Evolutionary conservation across 2,329 filamentous ascomycete species (phyloP), one percentile per base, ranked within the genome.

Genomic region (Drechslera avenae): DNA sequence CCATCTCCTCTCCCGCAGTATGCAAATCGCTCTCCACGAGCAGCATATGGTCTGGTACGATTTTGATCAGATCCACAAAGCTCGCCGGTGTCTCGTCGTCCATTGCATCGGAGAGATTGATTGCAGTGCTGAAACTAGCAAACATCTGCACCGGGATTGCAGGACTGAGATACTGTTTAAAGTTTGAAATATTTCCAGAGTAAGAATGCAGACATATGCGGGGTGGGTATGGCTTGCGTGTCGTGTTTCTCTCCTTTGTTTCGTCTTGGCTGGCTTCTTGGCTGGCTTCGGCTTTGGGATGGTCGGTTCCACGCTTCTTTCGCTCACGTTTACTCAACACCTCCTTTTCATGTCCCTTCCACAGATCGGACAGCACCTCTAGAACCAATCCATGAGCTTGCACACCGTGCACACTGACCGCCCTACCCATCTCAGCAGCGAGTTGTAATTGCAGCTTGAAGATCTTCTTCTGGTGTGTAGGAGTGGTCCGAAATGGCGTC

Each of bases 151-250:
- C 85, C 0, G 93, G 93, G 7, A 94, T 84, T 1, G 82, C 79
- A 1, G 84, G 83, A 57, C 88, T 81, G 39, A 91, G 76, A 66
- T 96, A 97, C 71, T 91, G 91, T 58, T 83, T 86, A 31, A 97
- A 76, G 26, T 87, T 82, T 49, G 94, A 86, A 9, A 84, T 79
- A 5, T 87, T 83, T 0, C 91, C 93, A 39, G 89, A 95, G 73
- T 91, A 99, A 0, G 92, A 97, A 73, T 99, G 94, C 52, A 99
- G 83, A 68, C 94, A 99, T 68, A 97, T 87, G 7, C 92, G 80
- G 1, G 92, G 91, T 3, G 94, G 92, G 62, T 88, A 97, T 0
- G 89, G 87, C 52, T 18, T 33, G 1, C n/a, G 9, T 81, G 85
- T 1, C 78, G 44, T n/a, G 32, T 21, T 17, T 43, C 63, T 48